These are phyloP conservation scores for Phytophthora cryptogea DNA, from an alignment of 352 stramenopile genomes.

Conservation along the genomic window DNA sequence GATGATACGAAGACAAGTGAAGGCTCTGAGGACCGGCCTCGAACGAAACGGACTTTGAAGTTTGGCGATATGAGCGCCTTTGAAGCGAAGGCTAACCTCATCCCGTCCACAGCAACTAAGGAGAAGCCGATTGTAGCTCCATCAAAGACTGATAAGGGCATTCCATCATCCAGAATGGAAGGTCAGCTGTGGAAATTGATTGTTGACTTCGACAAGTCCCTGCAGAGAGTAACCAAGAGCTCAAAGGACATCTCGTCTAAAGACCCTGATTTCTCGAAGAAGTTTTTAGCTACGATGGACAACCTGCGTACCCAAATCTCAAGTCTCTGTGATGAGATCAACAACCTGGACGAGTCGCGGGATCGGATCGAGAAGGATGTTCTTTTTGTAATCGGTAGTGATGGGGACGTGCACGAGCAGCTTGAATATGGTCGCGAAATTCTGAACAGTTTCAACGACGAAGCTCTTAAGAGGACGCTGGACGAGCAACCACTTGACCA, in stretches of 20 bases:
- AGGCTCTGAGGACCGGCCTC: conserved; percentile 10
- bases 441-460: conserved; percentile 69
- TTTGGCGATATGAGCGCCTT: conserved; percentile 32
- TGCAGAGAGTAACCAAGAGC: conserved; percentile 52
- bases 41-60: conserved; percentile 37
- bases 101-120: conserved; percentile 14
- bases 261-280: conserved; percentile 39
- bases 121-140: not conserved
- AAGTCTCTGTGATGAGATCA: conserved; percentile 54
- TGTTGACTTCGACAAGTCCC: conserved; percentile 65
- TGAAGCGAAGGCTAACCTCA: conserved; percentile 15
- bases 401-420: conserved; percentile 78
- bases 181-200: conserved; percentile 76
- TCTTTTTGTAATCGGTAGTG: conserved; percentile 77
- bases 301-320: conserved; percentile 46
- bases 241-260: conserved; percentile 44
- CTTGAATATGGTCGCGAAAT: conserved; percentile 74
- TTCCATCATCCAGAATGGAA: conserved; percentile 54
- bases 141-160: conserved; percentile 12
- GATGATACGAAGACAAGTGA: conserved; percentile 13
- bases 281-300: conserved; percentile 32
- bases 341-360: conserved; percentile 54
- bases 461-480: conserved; percentile 58
- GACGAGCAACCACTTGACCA: conserved; percentile 75
- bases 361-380: conserved; percentile 74